Percentiles rank a stretch among this genome's conserved stretches.
These are phyloP conservation scores for Ampelocalamus luodianensis DNA, from an alignment of 176 grass and related monocot genomes.

Conservation along the genomic window DNA sequence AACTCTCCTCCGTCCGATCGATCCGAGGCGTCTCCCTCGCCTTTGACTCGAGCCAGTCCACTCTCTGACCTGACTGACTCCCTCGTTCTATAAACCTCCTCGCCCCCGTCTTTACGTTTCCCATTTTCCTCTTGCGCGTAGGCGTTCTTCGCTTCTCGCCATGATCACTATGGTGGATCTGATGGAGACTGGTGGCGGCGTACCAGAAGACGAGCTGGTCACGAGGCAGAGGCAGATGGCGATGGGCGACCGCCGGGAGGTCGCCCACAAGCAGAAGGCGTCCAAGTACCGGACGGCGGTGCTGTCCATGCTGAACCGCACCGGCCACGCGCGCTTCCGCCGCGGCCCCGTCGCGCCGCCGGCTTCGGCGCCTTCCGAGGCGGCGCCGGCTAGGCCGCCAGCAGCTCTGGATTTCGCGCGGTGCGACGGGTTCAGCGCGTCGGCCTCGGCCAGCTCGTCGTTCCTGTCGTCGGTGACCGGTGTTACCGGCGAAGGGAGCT, in stretches of 20 bases:
- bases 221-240: conserved; percentile 12
- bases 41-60: conserved; percentile 31
- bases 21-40: neutral
- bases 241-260: conserved; percentile 19
- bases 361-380: neutral
- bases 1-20: neutral
- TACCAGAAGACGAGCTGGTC: neutral
- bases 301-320: conserved; percentile 54
- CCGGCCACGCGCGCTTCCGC: conserved; percentile 81
- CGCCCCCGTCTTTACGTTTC: neutral
- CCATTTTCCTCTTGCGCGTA: neutral
- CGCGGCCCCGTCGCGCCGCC: conserved; percentile 37
- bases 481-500: conserved; percentile 63
- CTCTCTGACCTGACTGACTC: conserved; percentile 14
- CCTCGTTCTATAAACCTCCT: conserved; percentile 6
- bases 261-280: conserved; percentile 39
- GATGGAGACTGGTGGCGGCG: neutral
- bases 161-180: conserved; percentile 28
- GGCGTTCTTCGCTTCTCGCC: neutral
- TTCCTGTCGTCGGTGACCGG: conserved; percentile 40
- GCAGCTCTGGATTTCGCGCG: conserved; percentile 20
- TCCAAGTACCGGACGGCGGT: conserved; percentile 54
- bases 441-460: conserved; percentile 56
- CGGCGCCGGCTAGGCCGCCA: neutral
- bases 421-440: conserved; percentile 48